phyloP scores from a whole-genome alignment of 768 basidiomycete genomes.

The Agaricus blazei region DNA sequence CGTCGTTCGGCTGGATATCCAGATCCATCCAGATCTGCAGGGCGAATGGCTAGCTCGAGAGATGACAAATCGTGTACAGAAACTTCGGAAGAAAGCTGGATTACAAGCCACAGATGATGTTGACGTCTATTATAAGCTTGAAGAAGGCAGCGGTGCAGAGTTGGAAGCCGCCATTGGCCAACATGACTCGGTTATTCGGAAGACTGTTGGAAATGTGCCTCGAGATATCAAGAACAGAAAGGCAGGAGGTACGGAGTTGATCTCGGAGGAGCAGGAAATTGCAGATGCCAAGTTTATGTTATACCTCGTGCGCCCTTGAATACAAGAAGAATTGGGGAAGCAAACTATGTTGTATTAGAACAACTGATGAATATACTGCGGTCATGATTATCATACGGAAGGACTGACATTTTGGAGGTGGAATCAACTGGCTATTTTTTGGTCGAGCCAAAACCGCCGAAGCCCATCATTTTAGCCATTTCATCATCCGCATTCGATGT shows the following conservation, averaged over 20 bases:
- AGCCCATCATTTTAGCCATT: slow-evolving; percentile 86
- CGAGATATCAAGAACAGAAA: slow-evolving; percentile 49
- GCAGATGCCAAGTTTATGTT: slow-evolving; percentile 74
- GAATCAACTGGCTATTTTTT: slow-evolving; percentile 51
- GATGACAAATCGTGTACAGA: slow-evolving; percentile 90
- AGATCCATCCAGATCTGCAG: slow-evolving; percentile 80
- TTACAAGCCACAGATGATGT: slow-evolving; percentile 94
- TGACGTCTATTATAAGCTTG: slow-evolving; percentile 79
- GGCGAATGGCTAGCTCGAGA: slow-evolving; percentile 88
- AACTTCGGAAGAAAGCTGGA: slow-evolving; percentile 92
- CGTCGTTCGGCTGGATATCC: slow-evolving; percentile 87
- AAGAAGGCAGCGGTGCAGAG: slow-evolving; percentile 60
- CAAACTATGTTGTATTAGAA: slow-evolving; percentile 16
- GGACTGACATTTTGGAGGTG: background rate
- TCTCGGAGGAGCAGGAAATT: slow-evolving; percentile 86
- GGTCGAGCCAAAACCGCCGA: slow-evolving; percentile 83
- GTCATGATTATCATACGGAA: background rate
- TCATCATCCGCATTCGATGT: slow-evolving; percentile 48
- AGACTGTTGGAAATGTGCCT: slow-evolving; percentile 72
- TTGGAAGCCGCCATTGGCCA: slow-evolving; percentile 58
- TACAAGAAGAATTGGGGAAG: slow-evolving; percentile 10
- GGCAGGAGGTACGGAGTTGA: slow-evolving; percentile 46
- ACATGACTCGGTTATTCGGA: slow-evolving; percentile 65
- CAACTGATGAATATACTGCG: slow-evolving; percentile 22
- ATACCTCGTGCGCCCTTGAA: slow-evolving; percentile 53